Conservation (phyloP, 805 yeast species). For the Candida silvicultrix region DNA sequence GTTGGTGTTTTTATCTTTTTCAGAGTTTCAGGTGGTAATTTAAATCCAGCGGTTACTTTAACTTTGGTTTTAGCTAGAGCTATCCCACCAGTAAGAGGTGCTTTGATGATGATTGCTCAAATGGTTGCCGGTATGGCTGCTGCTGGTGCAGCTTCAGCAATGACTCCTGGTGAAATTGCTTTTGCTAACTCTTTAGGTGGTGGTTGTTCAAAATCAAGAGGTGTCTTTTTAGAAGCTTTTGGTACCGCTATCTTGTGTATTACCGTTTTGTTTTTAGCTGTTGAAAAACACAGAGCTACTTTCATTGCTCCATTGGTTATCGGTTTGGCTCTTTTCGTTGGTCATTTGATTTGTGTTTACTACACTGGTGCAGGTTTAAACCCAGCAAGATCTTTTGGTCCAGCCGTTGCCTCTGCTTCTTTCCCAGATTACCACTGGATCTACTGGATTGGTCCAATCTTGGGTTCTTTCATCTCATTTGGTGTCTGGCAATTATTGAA, state of each 20-base stretch:
- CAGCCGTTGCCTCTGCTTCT: constrained; percentile 60
- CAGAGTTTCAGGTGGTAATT: constrained; percentile 83
- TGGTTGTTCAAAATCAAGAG: constrained; percentile 67
- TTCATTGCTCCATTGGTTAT: constrained; percentile 77
- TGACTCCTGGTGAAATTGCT: constrained; percentile 75
- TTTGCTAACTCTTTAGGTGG: constrained; percentile 71
- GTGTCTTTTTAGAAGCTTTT: constrained; percentile 76
- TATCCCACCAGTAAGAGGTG: constrained; percentile 65
- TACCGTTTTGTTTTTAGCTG: constrained; percentile 78
- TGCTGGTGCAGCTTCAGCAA: constrained; percentile 80
- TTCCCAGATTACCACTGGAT: constrained; percentile 89
- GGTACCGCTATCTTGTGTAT: constrained; percentile 68
- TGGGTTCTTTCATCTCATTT: constrained; percentile 64
- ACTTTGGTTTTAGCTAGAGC: constrained; percentile 69
- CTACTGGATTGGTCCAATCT: constrained; percentile 84
- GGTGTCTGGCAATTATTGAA: constrained; percentile 63
- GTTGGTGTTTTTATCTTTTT: constrained; percentile 62
- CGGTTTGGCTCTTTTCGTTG: constrained; percentile 77
- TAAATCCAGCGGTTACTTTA: constrained; percentile 84
- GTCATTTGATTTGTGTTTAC: constrained; percentile 74
- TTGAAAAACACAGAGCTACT: constrained; percentile 72
- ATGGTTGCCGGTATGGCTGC: constrained; percentile 87
- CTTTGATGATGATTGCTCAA: constrained; percentile 60
- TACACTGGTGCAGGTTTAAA: constrained; percentile 89
- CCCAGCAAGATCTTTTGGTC: constrained; percentile 89